A percentile compares a stretch with the other conserved stretches of the same genome.
Conservation (phyloP, 257 asterid genomes). For the Solanum raphanifolium region DNA sequence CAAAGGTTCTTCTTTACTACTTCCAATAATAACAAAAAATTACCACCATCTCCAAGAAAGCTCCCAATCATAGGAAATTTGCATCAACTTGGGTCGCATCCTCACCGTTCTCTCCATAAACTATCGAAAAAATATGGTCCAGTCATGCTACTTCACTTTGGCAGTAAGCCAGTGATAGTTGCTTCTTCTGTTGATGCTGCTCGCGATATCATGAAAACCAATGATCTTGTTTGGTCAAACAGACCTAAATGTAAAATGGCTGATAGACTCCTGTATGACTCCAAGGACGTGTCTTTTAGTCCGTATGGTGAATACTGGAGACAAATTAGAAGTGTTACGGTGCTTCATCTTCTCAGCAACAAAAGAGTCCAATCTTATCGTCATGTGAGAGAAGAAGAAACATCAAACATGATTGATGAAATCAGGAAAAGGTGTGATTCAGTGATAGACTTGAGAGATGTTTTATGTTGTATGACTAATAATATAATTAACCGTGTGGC, state of each 20-base stretch:
- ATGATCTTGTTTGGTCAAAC: constrained; percentile 18
- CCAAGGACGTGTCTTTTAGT: no score
- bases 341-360: constrained; percentile 2
- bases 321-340: not conserved
- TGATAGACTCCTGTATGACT: no score
- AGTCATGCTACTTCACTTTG: constrained; percentile 31
- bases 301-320: constrained; percentile 6
- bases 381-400: constrained; percentile 3
- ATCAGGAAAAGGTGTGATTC: not conserved
- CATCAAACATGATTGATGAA: not conserved
- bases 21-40: not conserved
- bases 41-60: constrained; percentile 34
- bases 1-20: not conserved
- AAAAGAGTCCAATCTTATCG: constrained; percentile 4
- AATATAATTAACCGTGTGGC: constrained; percentile 31
- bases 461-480: constrained; percentile 9
- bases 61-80: constrained; percentile 38
- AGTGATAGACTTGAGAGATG: constrained; percentile 20
- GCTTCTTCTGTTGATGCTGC: constrained; percentile 27
- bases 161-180: constrained; percentile 6
- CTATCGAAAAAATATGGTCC: constrained; percentile 25
- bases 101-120: constrained; percentile 20
- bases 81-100: constrained; percentile 17
- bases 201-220: constrained; percentile 32
- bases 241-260: constrained; percentile 4